phyloP scores from a whole-genome alignment of 495 filamentous ascomycete genomes.

The Haplographium delicatum region DNA sequence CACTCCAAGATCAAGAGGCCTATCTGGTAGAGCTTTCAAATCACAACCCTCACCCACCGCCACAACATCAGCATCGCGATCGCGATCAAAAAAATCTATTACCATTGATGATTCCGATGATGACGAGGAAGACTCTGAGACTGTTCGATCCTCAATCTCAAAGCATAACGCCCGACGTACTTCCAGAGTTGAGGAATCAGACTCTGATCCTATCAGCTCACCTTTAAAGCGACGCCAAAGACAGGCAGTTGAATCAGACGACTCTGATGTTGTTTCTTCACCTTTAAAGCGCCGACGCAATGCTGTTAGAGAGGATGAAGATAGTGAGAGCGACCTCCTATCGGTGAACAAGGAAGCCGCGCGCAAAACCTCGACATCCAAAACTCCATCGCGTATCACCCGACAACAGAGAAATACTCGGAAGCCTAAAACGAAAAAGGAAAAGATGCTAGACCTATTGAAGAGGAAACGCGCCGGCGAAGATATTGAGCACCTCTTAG shows the following conservation, averaged over 20 bases:
- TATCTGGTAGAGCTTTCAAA: no score
- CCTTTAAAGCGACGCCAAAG: constrained; percentile 5
- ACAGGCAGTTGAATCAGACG: not conserved
- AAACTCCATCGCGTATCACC: constrained; percentile 14
- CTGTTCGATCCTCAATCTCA: not conserved
- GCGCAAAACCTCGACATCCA: constrained; percentile 20
- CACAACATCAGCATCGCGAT: not conserved
- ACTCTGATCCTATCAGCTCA: constrained; percentile 6
- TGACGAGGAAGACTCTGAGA: no score
- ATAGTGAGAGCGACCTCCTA: constrained; percentile 22
- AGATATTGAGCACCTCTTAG: constrained; percentile 37
- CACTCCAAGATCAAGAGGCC: no score
- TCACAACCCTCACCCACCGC: no score
- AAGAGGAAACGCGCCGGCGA: constrained; percentile 54
- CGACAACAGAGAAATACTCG: constrained; percentile 8
- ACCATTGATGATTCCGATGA: not conserved
- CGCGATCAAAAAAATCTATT: not conserved
- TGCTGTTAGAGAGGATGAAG: constrained; percentile 16
- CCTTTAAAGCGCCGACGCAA: not conserved
- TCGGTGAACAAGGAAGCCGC: constrained; percentile 18
- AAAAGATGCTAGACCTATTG: constrained; percentile 47
- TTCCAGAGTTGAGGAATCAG: constrained; percentile 1
- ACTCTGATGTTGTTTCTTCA: not conserved
- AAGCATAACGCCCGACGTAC: not conserved
- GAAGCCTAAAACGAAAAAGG: constrained; percentile 34